Percentiles rank a stretch among this genome's conserved stretches.
Conservation (phyloP, 345 rosid genomes). For the Rhizophora apiculata region DNA sequence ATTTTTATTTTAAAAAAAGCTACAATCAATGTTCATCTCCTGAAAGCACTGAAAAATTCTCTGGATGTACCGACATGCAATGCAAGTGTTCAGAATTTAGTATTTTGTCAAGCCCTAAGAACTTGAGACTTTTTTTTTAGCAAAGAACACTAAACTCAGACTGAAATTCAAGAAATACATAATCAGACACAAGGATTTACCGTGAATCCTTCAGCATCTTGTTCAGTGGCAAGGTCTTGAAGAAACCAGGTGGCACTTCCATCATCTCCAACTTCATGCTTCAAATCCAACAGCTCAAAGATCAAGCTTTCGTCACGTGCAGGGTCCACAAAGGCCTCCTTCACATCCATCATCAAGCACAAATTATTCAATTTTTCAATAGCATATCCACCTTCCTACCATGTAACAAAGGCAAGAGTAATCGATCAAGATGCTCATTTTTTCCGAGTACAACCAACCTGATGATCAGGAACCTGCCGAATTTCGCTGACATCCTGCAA, state of each 20-base stretch:
- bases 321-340: conserved; percentile 86
- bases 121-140: too few relatives aligned
- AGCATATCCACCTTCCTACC: not conserved
- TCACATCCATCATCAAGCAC: conserved; percentile 12
- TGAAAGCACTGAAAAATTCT: not conserved
- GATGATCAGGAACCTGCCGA: conserved; percentile 74
- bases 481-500: conserved; percentile 66
- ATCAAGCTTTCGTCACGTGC: conserved; percentile 82
- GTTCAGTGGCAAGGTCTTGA: conserved; percentile 63
- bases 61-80: too few relatives aligned
- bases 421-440: too few relatives aligned
- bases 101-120: too few relatives aligned
- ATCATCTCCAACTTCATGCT: conserved; percentile 54
- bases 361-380: not conserved
- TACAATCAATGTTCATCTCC: not conserved
- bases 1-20: not conserved
- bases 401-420: too few relatives aligned
- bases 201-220: conserved; percentile 63
- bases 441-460: conserved; percentile 34
- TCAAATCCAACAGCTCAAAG: conserved; percentile 71
- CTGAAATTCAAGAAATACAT: too few relatives aligned
- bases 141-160: too few relatives aligned
- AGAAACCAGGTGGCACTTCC: conserved; percentile 78
- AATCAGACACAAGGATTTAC: conserved; percentile 24
- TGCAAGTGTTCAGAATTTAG: too few relatives aligned